Evolutionary conservation across 1,284 basidiomycete genomes (phyloP).

Genomic region (Ganoderma lucidum): DNA sequence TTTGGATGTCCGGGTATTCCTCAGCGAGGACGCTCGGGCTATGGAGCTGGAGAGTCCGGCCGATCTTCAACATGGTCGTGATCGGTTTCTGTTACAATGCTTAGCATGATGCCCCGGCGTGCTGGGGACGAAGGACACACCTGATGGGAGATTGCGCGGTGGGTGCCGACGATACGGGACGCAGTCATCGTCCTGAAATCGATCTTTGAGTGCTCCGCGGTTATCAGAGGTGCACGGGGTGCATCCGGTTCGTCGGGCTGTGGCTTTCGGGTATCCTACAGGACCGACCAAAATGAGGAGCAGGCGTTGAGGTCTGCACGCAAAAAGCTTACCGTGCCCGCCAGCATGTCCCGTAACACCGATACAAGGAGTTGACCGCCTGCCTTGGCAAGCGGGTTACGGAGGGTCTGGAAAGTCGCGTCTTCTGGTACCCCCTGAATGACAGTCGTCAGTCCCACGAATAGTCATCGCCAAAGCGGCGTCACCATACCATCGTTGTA

Average conservation of each 20-base stretch:
- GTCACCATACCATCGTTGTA: slow-evolving; percentile 47
- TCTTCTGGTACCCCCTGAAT: slow-evolving; percentile 55
- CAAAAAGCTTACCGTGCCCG: slow-evolving; percentile 52
- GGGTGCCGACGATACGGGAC: slow-evolving; percentile 58
- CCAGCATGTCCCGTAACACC: slow-evolving; percentile 70
- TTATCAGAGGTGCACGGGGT: slow-evolving; percentile 71
- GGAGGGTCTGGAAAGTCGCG: slow-evolving; percentile 62
- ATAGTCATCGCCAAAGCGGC: background rate
- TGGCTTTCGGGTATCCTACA: slow-evolving; percentile 49
- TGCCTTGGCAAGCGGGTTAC: slow-evolving; percentile 65
- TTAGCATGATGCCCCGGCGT: background rate
- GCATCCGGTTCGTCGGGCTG: slow-evolving; percentile 51
- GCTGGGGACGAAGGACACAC: slow-evolving; percentile 44
- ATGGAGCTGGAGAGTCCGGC: slow-evolving; percentile 57
- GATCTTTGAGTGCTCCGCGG: slow-evolving; percentile 58
- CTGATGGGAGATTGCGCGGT: slow-evolving; percentile 81
- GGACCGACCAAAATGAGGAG: background rate
- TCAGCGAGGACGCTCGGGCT: slow-evolving; percentile 42
- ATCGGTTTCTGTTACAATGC: slow-evolving; percentile 51
- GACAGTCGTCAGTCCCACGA: background rate
- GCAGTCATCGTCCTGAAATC: slow-evolving; percentile 69
- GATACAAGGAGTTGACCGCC: slow-evolving; percentile 80
- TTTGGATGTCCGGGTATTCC: slow-evolving; percentile 12
- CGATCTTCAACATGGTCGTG: slow-evolving; percentile 51
- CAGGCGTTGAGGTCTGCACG: background rate